Evolutionary conservation across 1,139 yeast genomes (phyloP).

Genomic region (Meyerozyma athensensis): DNA sequence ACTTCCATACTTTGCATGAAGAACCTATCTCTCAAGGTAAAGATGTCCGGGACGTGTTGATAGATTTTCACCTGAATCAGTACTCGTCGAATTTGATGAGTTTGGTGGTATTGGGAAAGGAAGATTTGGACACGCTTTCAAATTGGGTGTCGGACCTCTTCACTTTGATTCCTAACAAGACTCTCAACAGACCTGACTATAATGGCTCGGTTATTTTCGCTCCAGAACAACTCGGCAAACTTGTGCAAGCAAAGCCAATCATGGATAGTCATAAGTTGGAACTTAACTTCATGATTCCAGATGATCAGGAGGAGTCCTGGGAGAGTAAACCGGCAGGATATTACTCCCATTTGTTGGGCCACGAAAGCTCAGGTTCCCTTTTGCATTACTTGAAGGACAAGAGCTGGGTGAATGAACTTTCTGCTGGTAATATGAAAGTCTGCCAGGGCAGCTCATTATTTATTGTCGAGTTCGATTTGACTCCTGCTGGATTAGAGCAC

Average conservation of each 20-base stretch:
- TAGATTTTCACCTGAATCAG: conserved; percentile 55
- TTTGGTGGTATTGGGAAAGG: conserved; percentile 78
- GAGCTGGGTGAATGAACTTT: conserved; percentile 77
- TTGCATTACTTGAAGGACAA: conserved; percentile 60
- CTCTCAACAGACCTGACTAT: conserved; percentile 49
- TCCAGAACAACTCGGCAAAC: conserved; percentile 45
- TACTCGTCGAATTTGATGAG: conserved; percentile 83
- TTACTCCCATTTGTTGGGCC: conserved; percentile 80
- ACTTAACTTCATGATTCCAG: conserved; percentile 70
- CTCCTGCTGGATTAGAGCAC: conserved; percentile 62
- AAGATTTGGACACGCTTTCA: conserved; percentile 66
- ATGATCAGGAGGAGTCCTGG: conserved; percentile 60
- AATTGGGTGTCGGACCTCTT: conserved; percentile 70
- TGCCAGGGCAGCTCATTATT: conserved; percentile 69
- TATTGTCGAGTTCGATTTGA: conserved; percentile 65
- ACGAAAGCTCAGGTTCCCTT: conserved; percentile 84
- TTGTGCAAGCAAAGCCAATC: conserved; percentile 73
- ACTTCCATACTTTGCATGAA: conserved; percentile 54
- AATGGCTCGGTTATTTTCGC: conserved; percentile 26
- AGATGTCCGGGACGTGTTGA: conserved; percentile 61
- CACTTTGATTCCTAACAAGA: conserved; percentile 53
- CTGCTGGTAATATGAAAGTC: conserved; percentile 69
- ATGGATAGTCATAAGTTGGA: conserved; percentile 70
- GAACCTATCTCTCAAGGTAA: conserved; percentile 45
- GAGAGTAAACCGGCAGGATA: conserved; percentile 65